These are phyloP conservation scores for Porphyrellus cyaneotinctus DNA, from an alignment of 768 basidiomycete species.

Conservation along the genomic window DNA sequence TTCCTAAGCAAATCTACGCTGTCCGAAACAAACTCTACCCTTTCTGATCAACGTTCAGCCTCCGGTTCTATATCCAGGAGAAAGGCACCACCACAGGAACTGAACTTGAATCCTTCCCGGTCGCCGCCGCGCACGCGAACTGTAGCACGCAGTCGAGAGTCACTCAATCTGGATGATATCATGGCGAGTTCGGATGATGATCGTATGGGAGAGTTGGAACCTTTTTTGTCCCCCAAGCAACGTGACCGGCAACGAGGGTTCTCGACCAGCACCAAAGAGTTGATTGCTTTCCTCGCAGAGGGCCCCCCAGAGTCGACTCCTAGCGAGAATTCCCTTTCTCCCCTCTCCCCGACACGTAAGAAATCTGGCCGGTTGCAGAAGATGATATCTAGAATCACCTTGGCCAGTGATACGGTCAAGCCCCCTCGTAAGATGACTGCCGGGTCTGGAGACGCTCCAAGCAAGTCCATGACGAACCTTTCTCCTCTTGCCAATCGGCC, in stretches of 20 bases:
- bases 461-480: constrained; percentile 38
- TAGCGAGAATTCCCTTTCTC: constrained; percentile 42
- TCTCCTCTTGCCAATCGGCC: constrained; percentile 55
- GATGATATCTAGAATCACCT: constrained; percentile 77
- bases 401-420: constrained; percentile 35
- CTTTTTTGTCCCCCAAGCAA: constrained; percentile 41
- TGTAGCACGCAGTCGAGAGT: constrained; percentile 57
- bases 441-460: constrained; percentile 19
- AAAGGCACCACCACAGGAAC: constrained; percentile 27
- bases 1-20: constrained; percentile 28
- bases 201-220: constrained; percentile 26
- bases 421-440: constrained; percentile 33
- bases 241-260: constrained; percentile 33
- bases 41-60: constrained; percentile 25
- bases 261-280: constrained; percentile 44
- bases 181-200: constrained; percentile 71
- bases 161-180: constrained; percentile 70
- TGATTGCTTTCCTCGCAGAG: constrained; percentile 56
- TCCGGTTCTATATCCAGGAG: constrained; percentile 19
- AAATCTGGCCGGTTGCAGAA: constrained; percentile 67
- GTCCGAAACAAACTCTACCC: constrained; percentile 28
- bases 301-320: constrained; percentile 46
- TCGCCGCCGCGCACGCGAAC: constrained; percentile 38
- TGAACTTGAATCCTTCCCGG: constrained; percentile 26
- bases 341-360: constrained; percentile 29